These are phyloP conservation scores for Hibiscus mutabilis DNA, from an alignment of 345 rosid species.

Conservation along the genomic window DNA sequence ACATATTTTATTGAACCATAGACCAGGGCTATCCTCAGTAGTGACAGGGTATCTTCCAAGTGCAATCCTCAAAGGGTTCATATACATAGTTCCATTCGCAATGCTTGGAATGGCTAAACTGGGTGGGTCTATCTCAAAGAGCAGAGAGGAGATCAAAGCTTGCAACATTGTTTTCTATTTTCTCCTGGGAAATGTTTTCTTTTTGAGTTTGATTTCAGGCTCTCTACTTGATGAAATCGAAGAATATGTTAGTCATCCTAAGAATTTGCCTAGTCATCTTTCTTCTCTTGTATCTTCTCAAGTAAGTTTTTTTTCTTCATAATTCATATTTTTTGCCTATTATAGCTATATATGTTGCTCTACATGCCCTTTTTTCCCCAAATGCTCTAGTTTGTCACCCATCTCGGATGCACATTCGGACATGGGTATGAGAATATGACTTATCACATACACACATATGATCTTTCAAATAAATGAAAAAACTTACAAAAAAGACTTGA, in stretches of 20 bases:
- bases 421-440: too few relatives aligned
- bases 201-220: constrained; percentile 80
- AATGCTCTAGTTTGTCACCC: too few relatives aligned
- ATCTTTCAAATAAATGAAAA: too few relatives aligned
- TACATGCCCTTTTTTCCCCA: too few relatives aligned
- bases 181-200: constrained; percentile 84
- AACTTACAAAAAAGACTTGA: too few relatives aligned
- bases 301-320: constrained; percentile 31
- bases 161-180: constrained; percentile 95
- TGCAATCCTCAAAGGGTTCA: constrained; percentile 74
- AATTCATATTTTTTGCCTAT: neutral
- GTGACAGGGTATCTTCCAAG: constrained; percentile 93
- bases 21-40: constrained; percentile 87
- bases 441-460: too few relatives aligned
- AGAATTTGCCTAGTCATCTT: constrained; percentile 68
- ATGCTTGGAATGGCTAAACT: constrained; percentile 67
- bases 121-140: constrained; percentile 65
- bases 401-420: too few relatives aligned
- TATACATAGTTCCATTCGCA: constrained; percentile 66
- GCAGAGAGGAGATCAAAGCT: constrained; percentile 86
- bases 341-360: too few relatives aligned
- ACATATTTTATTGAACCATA: constrained; percentile 24
- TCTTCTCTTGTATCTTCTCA: constrained; percentile 85
- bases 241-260: constrained; percentile 62
- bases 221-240: constrained; percentile 88